These are phyloP conservation scores for Hypoxylon sp. DNA, from an alignment of 2,329 filamentous ascomycete species.

Conservation along the genomic window DNA sequence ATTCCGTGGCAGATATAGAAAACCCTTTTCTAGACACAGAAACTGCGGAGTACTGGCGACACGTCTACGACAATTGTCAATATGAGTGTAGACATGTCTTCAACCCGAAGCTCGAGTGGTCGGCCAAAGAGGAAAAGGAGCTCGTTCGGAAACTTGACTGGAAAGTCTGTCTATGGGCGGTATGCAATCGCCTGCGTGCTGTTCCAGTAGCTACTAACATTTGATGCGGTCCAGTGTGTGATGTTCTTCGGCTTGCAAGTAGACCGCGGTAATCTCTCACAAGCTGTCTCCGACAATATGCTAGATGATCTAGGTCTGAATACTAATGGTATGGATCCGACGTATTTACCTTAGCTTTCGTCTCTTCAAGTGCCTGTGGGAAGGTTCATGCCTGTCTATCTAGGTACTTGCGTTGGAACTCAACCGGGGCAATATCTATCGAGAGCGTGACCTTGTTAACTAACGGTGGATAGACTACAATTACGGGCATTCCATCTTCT, in stretches of 20 bases:
- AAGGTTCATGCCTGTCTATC: background rate
- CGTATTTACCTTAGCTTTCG: slow-evolving; percentile 48
- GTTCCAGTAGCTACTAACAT: slow-evolving; percentile 32
- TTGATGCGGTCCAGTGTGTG: slow-evolving; percentile 59
- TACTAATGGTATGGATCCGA: slow-evolving; percentile 58
- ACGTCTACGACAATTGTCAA: slow-evolving; percentile 54
- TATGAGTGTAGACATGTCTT: slow-evolving; percentile 71
- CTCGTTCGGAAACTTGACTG: slow-evolving; percentile 65
- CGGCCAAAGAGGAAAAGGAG: slow-evolving; percentile 66
- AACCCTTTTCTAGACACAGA: slow-evolving; percentile 54
- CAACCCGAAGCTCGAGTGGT: slow-evolving; percentile 68
- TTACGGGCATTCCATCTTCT: slow-evolving; percentile 69
- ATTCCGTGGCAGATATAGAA: slow-evolving; percentile 31
- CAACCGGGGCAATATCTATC: background rate
- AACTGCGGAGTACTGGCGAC: slow-evolving; percentile 54
- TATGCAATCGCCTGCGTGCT: slow-evolving; percentile 44
- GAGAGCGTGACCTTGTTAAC: slow-evolving; percentile 7
- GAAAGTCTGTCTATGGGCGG: slow-evolving; percentile 59
- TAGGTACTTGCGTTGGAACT: background rate
- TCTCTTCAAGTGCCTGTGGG: background rate
- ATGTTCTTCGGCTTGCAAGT: slow-evolving; percentile 75
- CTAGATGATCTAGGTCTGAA: slow-evolving; percentile 65
- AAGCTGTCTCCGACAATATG: slow-evolving; percentile 74
- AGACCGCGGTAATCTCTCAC: slow-evolving; percentile 71
- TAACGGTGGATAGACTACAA: slow-evolving; percentile 61